Base-by-base conservation (phyloP, 139 green algal species). In the Chlamydomonas schloesseri region DNA sequence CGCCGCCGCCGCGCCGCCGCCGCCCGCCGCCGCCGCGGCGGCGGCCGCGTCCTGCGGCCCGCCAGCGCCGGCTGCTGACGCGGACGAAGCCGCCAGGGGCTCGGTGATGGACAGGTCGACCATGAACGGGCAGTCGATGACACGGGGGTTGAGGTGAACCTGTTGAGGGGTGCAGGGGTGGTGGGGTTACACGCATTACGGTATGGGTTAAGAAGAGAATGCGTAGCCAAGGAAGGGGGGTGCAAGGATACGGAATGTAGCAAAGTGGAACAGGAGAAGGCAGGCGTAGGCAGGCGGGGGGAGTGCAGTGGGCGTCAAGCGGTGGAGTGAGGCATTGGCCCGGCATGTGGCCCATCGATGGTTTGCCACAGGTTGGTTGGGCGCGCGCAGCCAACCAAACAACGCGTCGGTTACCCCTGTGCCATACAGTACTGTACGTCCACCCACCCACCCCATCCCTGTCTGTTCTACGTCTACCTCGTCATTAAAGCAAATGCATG, bases 91-190 rank as follows among this genome's bases (percentile, higher is more conserved):
- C n/a, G 42, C 42, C 11, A 42, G 17, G 2, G n/a, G 80, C 50
- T 86, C 47, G 5, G 80, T 68, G 6, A 86, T 23, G 24, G 80
- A 58, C 1, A 86, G 68, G 68, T 86, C 80, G 4, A 86, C 68
- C 46, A 76, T 69, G 68, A 86, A 86, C 31, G 80, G 80, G 47
- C 80, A 86, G 80, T 86, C 80, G 67, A 86, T 86, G 80, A 86
- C 80, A 3, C 68, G 80, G 0, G 80, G 80, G 68, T 86, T 86
- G 50, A 86, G 80, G n/a, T 77, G 80, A 1, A 86, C 33, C 80
- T 86, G 80, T 46, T 28, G 67, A 34, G 60, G 24, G 60, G 26
- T 4, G 60, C 20, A 14, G 60, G 26, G 13, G 26, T 10, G 60
- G 60, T 15, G 26, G 2, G 60, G 21, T 69, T 4, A 10, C 21